Base-by-base conservation (phyloP, 192 early-diverging fungal species). In the Entophlyctis luteolus region DNA sequence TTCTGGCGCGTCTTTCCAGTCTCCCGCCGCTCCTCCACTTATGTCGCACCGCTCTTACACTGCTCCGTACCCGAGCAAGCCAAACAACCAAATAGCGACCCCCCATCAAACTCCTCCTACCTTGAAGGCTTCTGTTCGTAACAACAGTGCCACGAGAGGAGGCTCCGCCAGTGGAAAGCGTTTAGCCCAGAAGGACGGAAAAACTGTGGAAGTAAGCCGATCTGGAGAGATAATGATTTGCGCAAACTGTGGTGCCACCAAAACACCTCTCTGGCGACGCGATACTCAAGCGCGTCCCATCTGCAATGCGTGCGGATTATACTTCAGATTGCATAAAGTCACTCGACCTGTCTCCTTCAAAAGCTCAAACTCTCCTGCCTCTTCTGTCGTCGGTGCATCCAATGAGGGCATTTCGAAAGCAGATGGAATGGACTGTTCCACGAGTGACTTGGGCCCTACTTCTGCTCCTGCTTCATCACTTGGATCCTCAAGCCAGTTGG, bases 271-370 rank as follows among this genome's bases (percentile, higher is more conserved):
- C 6, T 82, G 80, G 80, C 38, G 80, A n/a, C 68, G 80, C 36
- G 80, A 74, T 50, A 50, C 39, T 12, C 87, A 89, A 20, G 71
- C 72, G 2, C 82, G 89, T 27, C 71, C 83, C 42, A 86, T 92
- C 46, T 95, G 93, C 78, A 95, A 95, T 73, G 92, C 39, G 39
- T 42, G 39, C 39, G 39, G 39, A 12, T n/a, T 42, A 8, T 42
- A 53, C 50, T 27, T 53, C 33, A 2, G 45, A 18, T n/a, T 63
- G n/a, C 34, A 48, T 58, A 32, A 52, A 58, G 20, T 29, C 45
- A 22, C 16, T 18, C 27, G 50, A 23, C 39, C 39, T n/a, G n/a
- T n/a, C 2, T 31, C 22, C 22, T 46, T 23, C n/a, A 12, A 52
- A 14, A 50, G 53, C n/a, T 22, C 5, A 8, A n/a, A n/a, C n/a